Base-by-base conservation (phyloP, 2,329 filamentous ascomycete species). In the Clarireedia homoeocarpa region DNA sequence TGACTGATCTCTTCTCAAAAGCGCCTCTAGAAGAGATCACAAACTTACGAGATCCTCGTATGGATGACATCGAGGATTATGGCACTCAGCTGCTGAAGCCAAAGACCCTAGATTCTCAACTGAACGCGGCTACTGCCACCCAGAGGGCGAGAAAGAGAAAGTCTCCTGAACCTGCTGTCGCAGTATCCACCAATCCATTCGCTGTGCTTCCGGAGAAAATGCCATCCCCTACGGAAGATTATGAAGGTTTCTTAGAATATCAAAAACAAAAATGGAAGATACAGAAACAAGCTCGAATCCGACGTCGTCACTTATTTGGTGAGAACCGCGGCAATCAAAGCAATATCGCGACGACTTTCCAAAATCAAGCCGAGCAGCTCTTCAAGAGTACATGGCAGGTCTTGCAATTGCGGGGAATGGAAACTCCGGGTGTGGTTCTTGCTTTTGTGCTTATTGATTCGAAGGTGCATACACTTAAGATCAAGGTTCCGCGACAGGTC, bases 181-280 rank as follows among this genome's bases (percentile, higher is more conserved):
- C 78, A 34, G 83, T 86, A 47, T 82, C 80, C 2, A 72, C 80
- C 0, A 89, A 97, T 67, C 91, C 91, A 0, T 95, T 90, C 71
- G 85, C 90, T 27, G 82, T 82, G 24, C 77, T 99, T 14, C 94
- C 94, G 0, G 82, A 86, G 59, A 79, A 82, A 44, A 95, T 96
- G 87, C 92, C 94, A 1, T 82, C 81, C 24, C 88, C 94, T 20
- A 88, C 84, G 0, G 84, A 94, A 49, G 87, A 99, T 71, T 99
- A 99, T 64, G 75, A 83, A 17, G 89, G 83, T 0, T 99, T 95
- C 76, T 71, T 99, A 53, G 80, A 87, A 67, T 97, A 97, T 67
- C 94, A 99, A 70, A 99, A 99, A 72, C 84, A 91, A 74, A 99
- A 99, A 72, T 99, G 94, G 94, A 96, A 92, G 74, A 86, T 97